These are phyloP conservation scores for thale cress (Arabidopsis thaliana) DNA, from an alignment of 345 rosid species.

Conservation along the genomic window DNA sequence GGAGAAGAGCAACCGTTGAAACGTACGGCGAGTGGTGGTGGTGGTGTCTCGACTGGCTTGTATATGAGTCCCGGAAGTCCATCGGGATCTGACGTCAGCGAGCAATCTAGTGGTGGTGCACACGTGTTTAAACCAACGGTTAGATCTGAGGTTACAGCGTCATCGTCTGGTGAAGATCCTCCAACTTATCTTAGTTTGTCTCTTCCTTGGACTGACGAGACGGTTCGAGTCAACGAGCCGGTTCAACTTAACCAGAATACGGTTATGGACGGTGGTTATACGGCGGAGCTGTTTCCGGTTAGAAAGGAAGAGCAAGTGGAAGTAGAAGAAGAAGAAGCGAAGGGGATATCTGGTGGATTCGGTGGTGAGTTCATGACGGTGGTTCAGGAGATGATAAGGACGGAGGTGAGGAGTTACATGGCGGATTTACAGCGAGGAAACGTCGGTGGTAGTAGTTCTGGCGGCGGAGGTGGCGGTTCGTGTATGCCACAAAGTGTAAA, in stretches of 20 bases:
- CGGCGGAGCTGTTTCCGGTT: slow-evolving; percentile 46
- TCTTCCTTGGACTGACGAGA: slow-evolving; percentile 68
- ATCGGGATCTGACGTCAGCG: slow-evolving; percentile 81
- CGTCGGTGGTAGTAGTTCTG: slow-evolving; percentile 35
- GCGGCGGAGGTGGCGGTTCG: slow-evolving; percentile 47
- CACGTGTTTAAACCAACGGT: slow-evolving; percentile 56
- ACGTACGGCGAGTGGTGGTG: slow-evolving; percentile 74
- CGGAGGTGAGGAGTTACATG: slow-evolving; percentile 88
- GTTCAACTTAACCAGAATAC: slow-evolving; percentile 25
- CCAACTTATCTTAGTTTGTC: slow-evolving; percentile 74
- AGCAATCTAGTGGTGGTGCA: slow-evolving; percentile 51
- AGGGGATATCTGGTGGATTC: slow-evolving; percentile 64
- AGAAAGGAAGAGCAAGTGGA: slow-evolving; percentile 34
- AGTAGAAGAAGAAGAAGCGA: slow-evolving; percentile 18
- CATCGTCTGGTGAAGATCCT: slow-evolving; percentile 54
- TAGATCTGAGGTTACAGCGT: slow-evolving; percentile 59
- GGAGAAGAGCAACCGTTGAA: slow-evolving; percentile 63
- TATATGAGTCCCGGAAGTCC: slow-evolving; percentile 78
- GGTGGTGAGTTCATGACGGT: slow-evolving; percentile 73
- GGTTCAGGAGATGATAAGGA: slow-evolving; percentile 92
- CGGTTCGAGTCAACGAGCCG: slow-evolving; percentile 46
- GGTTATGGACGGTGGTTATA: slow-evolving; percentile 23
- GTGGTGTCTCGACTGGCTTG: slow-evolving; percentile 60
- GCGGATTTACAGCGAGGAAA: slow-evolving; percentile 56
- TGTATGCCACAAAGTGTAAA: slow-evolving; percentile 57